A percentile compares a stretch with the other conserved stretches of the same genome.
Evolutionary conservation across 108 stramenopile genomes (phyloP).

Genomic region (Nannochloropsis granulata): DNA sequence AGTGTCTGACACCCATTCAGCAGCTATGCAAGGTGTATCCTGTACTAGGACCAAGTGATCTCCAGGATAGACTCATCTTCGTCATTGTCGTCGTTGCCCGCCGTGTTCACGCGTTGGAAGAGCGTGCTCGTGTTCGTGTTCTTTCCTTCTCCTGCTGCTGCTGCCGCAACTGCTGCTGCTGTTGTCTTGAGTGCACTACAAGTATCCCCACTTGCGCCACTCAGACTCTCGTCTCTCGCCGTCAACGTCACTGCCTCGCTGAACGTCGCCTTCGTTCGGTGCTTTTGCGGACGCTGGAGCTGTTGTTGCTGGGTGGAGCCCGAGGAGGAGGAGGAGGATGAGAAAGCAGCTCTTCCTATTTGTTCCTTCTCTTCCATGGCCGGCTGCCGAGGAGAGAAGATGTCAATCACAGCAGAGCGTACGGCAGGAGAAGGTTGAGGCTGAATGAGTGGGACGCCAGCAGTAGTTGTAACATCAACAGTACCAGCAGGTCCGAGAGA

Average conservation of each 20-base stretch:
- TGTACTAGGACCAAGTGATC: neutral
- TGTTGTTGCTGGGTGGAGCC: neutral
- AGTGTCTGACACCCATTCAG: neutral
- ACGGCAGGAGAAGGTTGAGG: neutral
- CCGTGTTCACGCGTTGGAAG: neutral
- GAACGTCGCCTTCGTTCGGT: neutral
- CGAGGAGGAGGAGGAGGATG: neutral
- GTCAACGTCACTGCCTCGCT: neutral
- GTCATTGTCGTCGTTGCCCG: neutral
- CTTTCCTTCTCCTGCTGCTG: neutral
- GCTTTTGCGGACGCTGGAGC: neutral
- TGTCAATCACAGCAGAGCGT: neutral
- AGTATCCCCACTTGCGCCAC: too few relatives aligned
- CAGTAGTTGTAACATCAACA: too few relatives aligned
- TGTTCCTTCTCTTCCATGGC: neutral
- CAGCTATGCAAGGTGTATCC: neutral
- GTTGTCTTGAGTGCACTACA: neutral
- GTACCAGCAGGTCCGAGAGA: too few relatives aligned
- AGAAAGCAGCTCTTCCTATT: neutral
- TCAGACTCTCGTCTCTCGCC: neutral
- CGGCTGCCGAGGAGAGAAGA: neutral
- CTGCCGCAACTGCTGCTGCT: neutral
- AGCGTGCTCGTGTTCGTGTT: neutral
- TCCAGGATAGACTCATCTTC: too few relatives aligned
- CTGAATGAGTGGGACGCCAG: neutral